Evolutionary conservation across 148 eudicot species (phyloP).

Genomic region (Nepenthes gracilis): DNA sequence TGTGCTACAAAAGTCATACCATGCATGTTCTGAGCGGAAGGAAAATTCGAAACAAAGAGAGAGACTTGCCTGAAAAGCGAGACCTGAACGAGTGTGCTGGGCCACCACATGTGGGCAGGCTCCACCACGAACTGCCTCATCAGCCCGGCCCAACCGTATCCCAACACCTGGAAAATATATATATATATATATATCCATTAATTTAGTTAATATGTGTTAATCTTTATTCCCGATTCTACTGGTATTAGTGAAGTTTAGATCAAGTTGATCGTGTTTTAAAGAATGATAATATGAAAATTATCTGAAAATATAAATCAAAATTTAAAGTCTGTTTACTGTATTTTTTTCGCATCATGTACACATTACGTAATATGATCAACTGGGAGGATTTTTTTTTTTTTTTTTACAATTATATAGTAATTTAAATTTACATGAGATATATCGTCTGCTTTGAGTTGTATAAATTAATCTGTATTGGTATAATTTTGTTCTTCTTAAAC

Average conservation of each 20-base stretch:
- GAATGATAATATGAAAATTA: too few species aligned
- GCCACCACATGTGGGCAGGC: conserved; percentile 99
- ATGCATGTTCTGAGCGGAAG: background rate
- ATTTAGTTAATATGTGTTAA: background rate
- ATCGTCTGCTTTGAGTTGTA: too few species aligned
- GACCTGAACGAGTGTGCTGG: conserved; percentile 75
- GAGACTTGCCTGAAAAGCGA: conserved; percentile 69
- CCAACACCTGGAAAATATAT: conserved; percentile 64
- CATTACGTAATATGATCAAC: too few species aligned
- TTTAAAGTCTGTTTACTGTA: too few species aligned
- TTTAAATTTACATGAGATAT: too few species aligned
- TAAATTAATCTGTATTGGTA: too few species aligned
- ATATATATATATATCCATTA: background rate
- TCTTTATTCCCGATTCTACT: background rate
- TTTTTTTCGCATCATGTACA: too few species aligned
- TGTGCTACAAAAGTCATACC: too few species aligned
- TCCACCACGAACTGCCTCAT: conserved; percentile 78
- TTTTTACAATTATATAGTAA: too few species aligned
- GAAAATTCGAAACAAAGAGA: background rate
- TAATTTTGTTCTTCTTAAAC: too few species aligned
- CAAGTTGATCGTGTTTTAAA: background rate
- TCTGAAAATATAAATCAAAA: too few species aligned
- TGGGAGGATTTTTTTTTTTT: too few species aligned
- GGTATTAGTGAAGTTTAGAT: background rate
- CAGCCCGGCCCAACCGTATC: conserved; percentile 89